Percentiles rank a stretch among this genome's conserved stretches.
phyloP scores from a whole-genome alignment of 208 protist species.

The Blechomonas ayalai region DNA sequence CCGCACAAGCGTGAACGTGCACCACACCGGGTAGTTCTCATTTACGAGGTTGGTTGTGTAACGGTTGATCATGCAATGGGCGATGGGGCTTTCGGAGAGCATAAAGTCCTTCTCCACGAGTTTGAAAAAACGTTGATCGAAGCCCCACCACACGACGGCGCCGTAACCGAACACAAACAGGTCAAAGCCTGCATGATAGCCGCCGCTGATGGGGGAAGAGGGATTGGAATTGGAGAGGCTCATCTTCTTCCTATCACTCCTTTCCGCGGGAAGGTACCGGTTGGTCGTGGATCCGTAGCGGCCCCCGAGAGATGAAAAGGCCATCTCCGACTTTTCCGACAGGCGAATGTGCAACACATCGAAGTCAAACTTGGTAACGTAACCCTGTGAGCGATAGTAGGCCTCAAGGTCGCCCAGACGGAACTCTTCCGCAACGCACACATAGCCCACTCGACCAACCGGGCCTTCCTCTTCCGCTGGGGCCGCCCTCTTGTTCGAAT shows the following conservation, averaged over 20 bases:
- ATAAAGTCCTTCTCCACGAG: constrained; percentile 78
- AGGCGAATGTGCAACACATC: constrained; percentile 71
- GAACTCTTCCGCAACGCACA: constrained; percentile 73
- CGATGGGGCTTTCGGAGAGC: constrained; percentile 51
- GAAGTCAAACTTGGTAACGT: constrained; percentile 77
- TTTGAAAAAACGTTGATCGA: constrained; percentile 70
- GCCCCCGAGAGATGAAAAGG: too few relatives aligned
- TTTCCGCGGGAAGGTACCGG: neutral
- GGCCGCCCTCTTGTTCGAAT: constrained; percentile 1
- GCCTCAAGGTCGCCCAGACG: constrained; percentile 47
- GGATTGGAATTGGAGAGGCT: neutral
- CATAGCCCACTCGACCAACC: constrained; percentile 53
- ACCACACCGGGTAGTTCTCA: constrained; percentile 78
- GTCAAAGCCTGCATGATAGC: constrained; percentile 31
- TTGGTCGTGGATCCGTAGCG: constrained; percentile 5
- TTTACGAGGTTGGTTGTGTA: constrained; percentile 62
- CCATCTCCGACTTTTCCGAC: constrained; percentile 27
- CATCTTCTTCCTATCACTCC: too few relatives aligned
- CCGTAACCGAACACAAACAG: constrained; percentile 76
- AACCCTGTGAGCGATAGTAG: constrained; percentile 49
- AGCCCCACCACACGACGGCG: constrained; percentile 78
- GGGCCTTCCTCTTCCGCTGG: constrained; percentile 11
- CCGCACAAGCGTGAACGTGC: constrained; percentile 49
- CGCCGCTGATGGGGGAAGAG: neutral
- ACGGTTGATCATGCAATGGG: constrained; percentile 49